Evolutionary conservation across 495 filamentous ascomycete genomes (phyloP).

Genomic region (Entonaema liquescens): DNA sequence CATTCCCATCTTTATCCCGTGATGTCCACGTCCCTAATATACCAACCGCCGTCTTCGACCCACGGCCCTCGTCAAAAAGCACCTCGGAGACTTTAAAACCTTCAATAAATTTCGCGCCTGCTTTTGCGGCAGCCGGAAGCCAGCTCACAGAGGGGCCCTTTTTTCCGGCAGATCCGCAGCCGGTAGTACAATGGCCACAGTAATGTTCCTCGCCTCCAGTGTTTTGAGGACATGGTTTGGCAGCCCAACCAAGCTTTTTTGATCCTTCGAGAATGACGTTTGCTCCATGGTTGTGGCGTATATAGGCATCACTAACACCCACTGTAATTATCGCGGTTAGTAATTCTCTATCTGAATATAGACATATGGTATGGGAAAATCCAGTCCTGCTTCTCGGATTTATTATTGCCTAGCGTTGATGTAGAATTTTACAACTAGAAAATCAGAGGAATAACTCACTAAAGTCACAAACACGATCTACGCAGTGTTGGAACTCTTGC

Average conservation of each 20-base stretch:
- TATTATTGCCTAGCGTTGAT: neutral
- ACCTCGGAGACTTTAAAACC: slow-evolving; percentile 75
- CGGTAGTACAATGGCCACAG: slow-evolving; percentile 81
- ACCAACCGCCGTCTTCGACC: slow-evolving; percentile 69
- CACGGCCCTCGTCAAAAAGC: slow-evolving; percentile 65
- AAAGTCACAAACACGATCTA: slow-evolving; percentile 68
- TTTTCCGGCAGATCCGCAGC: slow-evolving; percentile 77
- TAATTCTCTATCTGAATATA: slow-evolving; percentile 23
- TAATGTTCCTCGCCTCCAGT: slow-evolving; percentile 73
- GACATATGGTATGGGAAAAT: neutral
- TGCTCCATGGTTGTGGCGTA: slow-evolving; percentile 77
- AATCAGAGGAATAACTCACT: slow-evolving; percentile 23
- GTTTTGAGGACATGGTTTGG: slow-evolving; percentile 80
- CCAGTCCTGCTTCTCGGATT: neutral
- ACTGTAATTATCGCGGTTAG: slow-evolving; percentile 60
- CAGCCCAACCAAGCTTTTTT: slow-evolving; percentile 75
- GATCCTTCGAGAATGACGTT: slow-evolving; percentile 76
- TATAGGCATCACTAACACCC: slow-evolving; percentile 74
- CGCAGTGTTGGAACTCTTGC: slow-evolving; percentile 73
- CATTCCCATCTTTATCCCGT: slow-evolving; percentile 67
- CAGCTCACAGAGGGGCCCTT: slow-evolving; percentile 80
- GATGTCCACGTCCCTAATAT: slow-evolving; percentile 78
- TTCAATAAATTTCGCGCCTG: slow-evolving; percentile 82
- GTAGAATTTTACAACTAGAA: slow-evolving; percentile 47
- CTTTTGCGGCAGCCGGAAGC: slow-evolving; percentile 77